These are phyloP conservation scores for Candida succiphila DNA, from an alignment of 805 yeast genomes.

Conservation along the genomic window DNA sequence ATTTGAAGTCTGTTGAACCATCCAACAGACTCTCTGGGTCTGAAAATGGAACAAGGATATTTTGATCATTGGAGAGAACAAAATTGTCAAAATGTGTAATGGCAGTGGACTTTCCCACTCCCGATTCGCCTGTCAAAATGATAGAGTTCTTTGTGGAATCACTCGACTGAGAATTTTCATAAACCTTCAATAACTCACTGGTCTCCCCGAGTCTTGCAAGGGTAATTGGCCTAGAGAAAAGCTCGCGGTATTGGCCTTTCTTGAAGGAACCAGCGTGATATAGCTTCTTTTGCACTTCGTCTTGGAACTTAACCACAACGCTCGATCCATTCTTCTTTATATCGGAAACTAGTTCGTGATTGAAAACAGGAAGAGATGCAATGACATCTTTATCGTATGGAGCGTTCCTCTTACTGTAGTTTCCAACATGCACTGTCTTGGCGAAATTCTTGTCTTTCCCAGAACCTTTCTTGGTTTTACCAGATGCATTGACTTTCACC, in stretches of 20 bases:
- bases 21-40: constrained; percentile 51
- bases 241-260: constrained; percentile 58
- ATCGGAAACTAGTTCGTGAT: too few relatives aligned
- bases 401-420: constrained; percentile 14
- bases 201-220: constrained; percentile 44
- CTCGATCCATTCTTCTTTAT: too few relatives aligned
- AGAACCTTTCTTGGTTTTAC: constrained; percentile 21
- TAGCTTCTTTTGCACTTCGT: constrained; percentile 31
- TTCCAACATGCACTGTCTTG: constrained; percentile 12
- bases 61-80: constrained; percentile 28
- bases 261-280: constrained; percentile 53
- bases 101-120: constrained; percentile 71
- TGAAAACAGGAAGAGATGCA: constrained; percentile 5
- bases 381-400: constrained; percentile 9
- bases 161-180: constrained; percentile 22
- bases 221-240: constrained; percentile 50
- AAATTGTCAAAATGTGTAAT: constrained; percentile 62
- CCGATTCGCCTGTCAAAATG: constrained; percentile 58
- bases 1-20: constrained; percentile 64
- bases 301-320: constrained; percentile 33
- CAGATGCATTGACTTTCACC: constrained; percentile 11
- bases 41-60: constrained; percentile 52
- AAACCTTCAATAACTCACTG: constrained; percentile 25
- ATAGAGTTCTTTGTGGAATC: constrained; percentile 35
- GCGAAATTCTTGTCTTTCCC: constrained; percentile 21